Evolutionary conservation across 1,284 basidiomycete species (phyloP).

Genomic region (Leccinum angustisporum): DNA sequence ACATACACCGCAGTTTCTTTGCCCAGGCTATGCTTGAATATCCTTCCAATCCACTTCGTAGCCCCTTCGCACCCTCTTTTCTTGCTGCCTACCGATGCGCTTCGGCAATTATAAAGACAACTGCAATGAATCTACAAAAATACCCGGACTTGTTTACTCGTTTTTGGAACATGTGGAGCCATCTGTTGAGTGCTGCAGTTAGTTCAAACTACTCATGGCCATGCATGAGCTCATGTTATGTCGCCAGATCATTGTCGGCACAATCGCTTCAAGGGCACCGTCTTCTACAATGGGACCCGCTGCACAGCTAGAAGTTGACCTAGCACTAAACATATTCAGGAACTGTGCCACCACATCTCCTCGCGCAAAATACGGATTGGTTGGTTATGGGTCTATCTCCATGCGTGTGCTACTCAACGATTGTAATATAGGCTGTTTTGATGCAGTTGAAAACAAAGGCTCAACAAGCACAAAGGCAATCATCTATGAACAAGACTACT

Average conservation of each 20-base stretch:
- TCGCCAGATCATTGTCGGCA: constrained; percentile 53
- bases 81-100: constrained; percentile 62
- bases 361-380: constrained; percentile 51
- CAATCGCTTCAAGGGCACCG: constrained; percentile 55
- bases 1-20: constrained; percentile 61
- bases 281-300: constrained; percentile 57
- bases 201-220: constrained; percentile 7
- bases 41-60: constrained; percentile 58
- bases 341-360: constrained; percentile 47
- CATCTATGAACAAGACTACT: constrained; percentile 39
- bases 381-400: constrained; percentile 29
- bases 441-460: constrained; percentile 49
- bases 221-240: constrained; percentile 16
- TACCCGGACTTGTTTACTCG: constrained; percentile 53
- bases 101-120: constrained; percentile 55
- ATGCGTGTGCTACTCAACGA: not conserved
- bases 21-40: constrained; percentile 61
- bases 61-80: constrained; percentile 64
- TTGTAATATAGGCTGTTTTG: constrained; percentile 42
- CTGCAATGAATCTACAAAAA: constrained; percentile 48
- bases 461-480: constrained; percentile 41
- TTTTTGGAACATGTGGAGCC: constrained; percentile 57
- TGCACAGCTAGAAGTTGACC: constrained; percentile 55
- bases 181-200: constrained; percentile 56
- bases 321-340: constrained; percentile 55